Evolutionary conservation across 2,329 filamentous ascomycete species (phyloP), one percentile per base, ranked within the genome.

Genomic region (Nemania sp.): DNA sequence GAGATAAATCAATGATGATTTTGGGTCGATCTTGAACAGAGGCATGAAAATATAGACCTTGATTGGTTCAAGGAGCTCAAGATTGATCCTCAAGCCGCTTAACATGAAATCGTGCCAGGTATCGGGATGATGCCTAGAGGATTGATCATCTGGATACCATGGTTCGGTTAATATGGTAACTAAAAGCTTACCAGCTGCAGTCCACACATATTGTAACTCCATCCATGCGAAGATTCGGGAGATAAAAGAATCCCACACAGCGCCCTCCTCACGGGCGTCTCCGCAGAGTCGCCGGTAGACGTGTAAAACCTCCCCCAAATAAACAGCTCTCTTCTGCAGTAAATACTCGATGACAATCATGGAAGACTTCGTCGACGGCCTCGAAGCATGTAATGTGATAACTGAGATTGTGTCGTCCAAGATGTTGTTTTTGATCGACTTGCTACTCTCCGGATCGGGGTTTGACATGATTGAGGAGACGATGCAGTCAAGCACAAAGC

Each of bases 301-400:
- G 15, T 69, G 67, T 11, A 76, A 72, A 34, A 86, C 73, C 59
- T 84, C 76, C 57, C 77, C 70, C 57, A 82, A 68, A 67, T 76
- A 77, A 25, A 89, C 74, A 12, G 87, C 78, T 2, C 79, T 76
- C 71, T 90, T 91, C 49, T 80, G 77, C 3, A 92, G 71, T 58
- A 92, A 83, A 68, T 87, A 82, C 49, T 89, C 86, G 39, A 91
- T 76, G 15, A 83, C 83, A 69, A 88, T 87, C 62, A 92, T 82
- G 6, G 87, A 85, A 37, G 89, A 89, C 71, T 91, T 91, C 42
- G 87, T 86, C 53, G 88, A 79, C 10, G 87, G 83, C 64, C 84
- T 87, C 15, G 86, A 80, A 35, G 85, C 85, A 61, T 84, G 80
- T 58, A 84, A 81, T 20, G 82, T 80, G 43, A 90, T 81, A 13